These are phyloP conservation scores for Musa beccarii DNA, from an alignment of 176 grass and related monocot genomes.

Conservation along the genomic window DNA sequence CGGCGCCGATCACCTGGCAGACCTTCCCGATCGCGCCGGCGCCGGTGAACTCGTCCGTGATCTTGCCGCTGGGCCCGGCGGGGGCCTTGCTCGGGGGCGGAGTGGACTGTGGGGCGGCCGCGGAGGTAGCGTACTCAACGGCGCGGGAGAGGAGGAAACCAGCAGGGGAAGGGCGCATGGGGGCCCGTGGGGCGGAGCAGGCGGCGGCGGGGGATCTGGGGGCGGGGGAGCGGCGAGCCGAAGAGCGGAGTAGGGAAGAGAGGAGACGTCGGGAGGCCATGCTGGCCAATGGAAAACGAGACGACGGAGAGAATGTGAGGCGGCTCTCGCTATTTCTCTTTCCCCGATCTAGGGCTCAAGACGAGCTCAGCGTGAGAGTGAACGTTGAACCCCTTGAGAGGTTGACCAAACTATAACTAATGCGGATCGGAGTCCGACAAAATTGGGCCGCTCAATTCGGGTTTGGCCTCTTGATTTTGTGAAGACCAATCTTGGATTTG, in stretches of 20 bases:
- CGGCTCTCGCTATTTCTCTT: background rate
- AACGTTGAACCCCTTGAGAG: background rate
- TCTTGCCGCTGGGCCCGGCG: too few species aligned
- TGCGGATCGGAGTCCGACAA: too few species aligned
- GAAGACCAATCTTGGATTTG: too few species aligned
- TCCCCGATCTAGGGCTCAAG: background rate
- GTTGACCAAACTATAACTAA: too few species aligned
- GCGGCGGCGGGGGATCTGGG: slow-evolving; percentile 59
- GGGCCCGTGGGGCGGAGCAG: background rate
- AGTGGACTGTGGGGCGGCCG: background rate
- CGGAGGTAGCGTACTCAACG: background rate
- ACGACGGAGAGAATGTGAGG: background rate
- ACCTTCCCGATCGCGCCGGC: too few species aligned
- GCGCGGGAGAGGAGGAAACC: slow-evolving; percentile 13
- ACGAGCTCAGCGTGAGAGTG: background rate
- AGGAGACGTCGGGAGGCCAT: slow-evolving; percentile 86
- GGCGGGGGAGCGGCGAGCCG: slow-evolving; percentile 18
- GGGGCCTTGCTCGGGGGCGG: background rate
- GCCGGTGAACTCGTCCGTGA: too few species aligned
- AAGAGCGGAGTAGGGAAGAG: slow-evolving; percentile 57
- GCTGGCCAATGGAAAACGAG: background rate
- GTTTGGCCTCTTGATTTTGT: too few species aligned
- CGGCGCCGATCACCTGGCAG: too few species aligned
- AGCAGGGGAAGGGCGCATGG: background rate
- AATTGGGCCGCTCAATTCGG: too few species aligned